Evolutionary conservation across 371 early-diverging fungal genomes (phyloP).

Genomic region (Mucor plumbeus): DNA sequence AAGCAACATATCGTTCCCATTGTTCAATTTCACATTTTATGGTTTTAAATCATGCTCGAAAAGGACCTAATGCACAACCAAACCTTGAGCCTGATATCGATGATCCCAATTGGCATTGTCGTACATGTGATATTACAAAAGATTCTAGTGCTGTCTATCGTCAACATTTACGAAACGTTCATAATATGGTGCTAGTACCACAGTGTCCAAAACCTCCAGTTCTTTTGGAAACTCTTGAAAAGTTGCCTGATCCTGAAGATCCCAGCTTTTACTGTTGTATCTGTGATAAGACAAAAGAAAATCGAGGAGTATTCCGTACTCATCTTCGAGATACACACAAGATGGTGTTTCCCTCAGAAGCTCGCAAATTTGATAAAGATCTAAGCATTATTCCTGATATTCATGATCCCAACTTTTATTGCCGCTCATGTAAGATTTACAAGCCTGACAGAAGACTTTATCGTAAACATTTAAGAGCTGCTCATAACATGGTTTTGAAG

Average conservation of each 20-base stretch:
- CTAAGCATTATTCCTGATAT: background rate
- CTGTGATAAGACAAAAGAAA: background rate
- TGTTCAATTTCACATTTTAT: background rate
- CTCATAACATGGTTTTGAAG: background rate
- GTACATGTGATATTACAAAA: background rate
- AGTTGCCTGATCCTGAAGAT: slow-evolving; percentile 9
- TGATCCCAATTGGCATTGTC: background rate
- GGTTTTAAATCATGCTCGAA: background rate
- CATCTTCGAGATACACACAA: background rate
- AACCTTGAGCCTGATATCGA: background rate
- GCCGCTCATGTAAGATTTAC: background rate
- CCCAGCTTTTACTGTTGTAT: slow-evolving; percentile 4
- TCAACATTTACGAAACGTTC: background rate
- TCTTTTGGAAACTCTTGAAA: background rate
- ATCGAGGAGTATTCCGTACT: background rate
- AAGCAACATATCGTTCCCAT: background rate
- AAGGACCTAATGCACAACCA: background rate
- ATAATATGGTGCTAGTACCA: background rate
- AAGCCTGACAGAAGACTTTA: background rate
- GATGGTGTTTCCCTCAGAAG: background rate
- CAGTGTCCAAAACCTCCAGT: background rate
- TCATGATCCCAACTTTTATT: slow-evolving; percentile 3
- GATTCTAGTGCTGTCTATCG: background rate
- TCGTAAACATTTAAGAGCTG: slow-evolving; percentile 1
- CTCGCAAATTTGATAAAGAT: background rate